Evolutionary conservation across 495 filamentous ascomycete species (phyloP).

Genomic region (Pyrenopolyporus hunteri): DNA sequence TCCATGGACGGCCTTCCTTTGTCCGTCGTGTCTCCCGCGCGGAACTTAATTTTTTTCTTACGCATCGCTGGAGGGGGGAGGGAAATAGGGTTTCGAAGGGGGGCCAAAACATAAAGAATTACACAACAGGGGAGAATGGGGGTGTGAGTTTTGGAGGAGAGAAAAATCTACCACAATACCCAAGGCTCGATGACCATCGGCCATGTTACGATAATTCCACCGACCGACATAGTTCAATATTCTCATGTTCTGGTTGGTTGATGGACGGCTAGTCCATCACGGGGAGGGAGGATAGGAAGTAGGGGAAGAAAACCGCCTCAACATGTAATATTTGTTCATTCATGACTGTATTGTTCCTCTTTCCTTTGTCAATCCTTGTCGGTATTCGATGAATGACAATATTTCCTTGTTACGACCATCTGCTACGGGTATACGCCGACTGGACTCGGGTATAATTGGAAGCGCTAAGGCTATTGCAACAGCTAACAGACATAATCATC

Average conservation of each 20-base stretch:
- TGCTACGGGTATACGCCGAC: slow-evolving; percentile 11
- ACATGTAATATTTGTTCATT: slow-evolving; percentile 57
- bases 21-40: slow-evolving; percentile 15
- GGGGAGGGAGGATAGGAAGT: slow-evolving; percentile 31
- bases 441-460: slow-evolving; percentile 1
- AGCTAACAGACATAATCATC: too few species aligned
- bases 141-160: neutral
- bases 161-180: slow-evolving; percentile 31
- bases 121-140: neutral
- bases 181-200: slow-evolving; percentile 28
- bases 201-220: slow-evolving; percentile 36
- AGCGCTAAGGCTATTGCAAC: neutral
- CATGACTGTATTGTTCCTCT: slow-evolving; percentile 45
- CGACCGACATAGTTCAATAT: slow-evolving; percentile 34
- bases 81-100: neutral
- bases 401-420: slow-evolving; percentile 38
- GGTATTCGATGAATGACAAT: slow-evolving; percentile 42
- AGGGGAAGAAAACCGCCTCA: slow-evolving; percentile 48
- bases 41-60: slow-evolving; percentile 6
- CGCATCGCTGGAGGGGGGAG: slow-evolving; percentile 18
- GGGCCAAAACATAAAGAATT: neutral
- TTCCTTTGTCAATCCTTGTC: slow-evolving; percentile 44
- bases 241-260: slow-evolving; percentile 21
- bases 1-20: slow-evolving; percentile 25
- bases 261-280: slow-evolving; percentile 14